These are phyloP conservation scores for Puccinellia tenuiflora DNA, from an alignment of 176 grass and related monocot species.

Conservation along the genomic window DNA sequence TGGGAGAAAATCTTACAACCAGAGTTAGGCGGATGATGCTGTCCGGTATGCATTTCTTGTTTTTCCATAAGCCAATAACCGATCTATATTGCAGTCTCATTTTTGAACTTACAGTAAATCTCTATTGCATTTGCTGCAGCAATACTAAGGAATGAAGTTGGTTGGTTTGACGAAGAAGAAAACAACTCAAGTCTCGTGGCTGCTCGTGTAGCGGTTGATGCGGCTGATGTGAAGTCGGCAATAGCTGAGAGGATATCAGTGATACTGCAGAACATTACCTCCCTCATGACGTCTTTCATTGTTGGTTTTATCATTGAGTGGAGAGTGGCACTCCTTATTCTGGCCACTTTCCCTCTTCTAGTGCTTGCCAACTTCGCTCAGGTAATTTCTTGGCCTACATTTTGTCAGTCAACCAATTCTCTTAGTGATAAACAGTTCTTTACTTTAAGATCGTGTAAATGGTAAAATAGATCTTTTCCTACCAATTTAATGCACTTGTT, in stretches of 20 bases:
- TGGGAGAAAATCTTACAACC: slow-evolving; percentile 99
- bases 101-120: background rate
- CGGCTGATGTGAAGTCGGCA: slow-evolving; percentile 84
- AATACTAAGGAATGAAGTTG: slow-evolving; percentile 93
- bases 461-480: background rate
- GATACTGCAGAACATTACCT: slow-evolving; percentile 91
- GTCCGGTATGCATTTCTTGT: slow-evolving; percentile 50
- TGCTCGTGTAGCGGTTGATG: slow-evolving; percentile 82
- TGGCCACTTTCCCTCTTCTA: slow-evolving; percentile 95
- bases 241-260: slow-evolving; percentile 97
- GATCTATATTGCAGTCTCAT: background rate
- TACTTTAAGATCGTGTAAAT: background rate
- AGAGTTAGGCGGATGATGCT: slow-evolving; percentile 97
- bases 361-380: slow-evolving; percentile 91
- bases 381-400: slow-evolving; percentile 34
- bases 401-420: background rate
- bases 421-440: background rate
- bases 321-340: slow-evolving; percentile 85
- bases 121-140: slow-evolving; percentile 43
- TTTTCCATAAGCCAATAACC: background rate
- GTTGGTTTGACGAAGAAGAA: slow-evolving; percentile 97
- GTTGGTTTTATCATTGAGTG: slow-evolving; percentile 91
- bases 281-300: slow-evolving; percentile 86
- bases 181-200: slow-evolving; percentile 96
- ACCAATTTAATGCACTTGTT: background rate